These are phyloP conservation scores for Claviceps quebecensis DNA, from an alignment of 2,329 filamentous ascomycete species.

Conservation along the genomic window DNA sequence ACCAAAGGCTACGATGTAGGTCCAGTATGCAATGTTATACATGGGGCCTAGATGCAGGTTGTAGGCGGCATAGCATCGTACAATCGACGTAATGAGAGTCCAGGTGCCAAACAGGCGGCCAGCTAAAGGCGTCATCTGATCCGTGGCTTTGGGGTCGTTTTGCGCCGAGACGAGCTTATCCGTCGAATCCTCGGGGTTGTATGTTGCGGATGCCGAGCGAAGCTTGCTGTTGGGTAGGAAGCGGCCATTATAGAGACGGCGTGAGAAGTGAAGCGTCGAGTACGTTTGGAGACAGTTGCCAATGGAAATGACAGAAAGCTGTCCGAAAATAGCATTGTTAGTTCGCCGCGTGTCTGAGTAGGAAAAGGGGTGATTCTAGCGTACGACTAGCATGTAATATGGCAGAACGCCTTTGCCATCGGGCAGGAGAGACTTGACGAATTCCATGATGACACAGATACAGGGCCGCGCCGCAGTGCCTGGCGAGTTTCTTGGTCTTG, in stretches of 20 bases:
- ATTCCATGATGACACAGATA: slow-evolving; percentile 25
- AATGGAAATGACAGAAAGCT: slow-evolving; percentile 74
- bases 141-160: slow-evolving; percentile 32
- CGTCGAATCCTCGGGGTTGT: slow-evolving; percentile 38
- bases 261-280: slow-evolving; percentile 62
- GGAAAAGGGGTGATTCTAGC: slow-evolving; percentile 10
- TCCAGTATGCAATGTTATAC: slow-evolving; percentile 72
- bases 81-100: slow-evolving; percentile 64
- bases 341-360: neutral
- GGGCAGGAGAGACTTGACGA: slow-evolving; percentile 30
- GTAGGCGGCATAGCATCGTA: slow-evolving; percentile 75
- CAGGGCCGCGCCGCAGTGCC: neutral
- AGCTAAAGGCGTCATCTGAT: slow-evolving; percentile 60
- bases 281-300: slow-evolving; percentile 81
- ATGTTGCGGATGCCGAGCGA: slow-evolving; percentile 23
- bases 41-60: slow-evolving; percentile 57
- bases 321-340: neutral
- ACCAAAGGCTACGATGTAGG: slow-evolving; percentile 60
- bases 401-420: slow-evolving; percentile 39
- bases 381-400: slow-evolving; percentile 44
- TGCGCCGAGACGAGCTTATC: slow-evolving; percentile 34
- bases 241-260: slow-evolving; percentile 68
- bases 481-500: neutral
- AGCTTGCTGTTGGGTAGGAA: slow-evolving; percentile 39
- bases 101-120: slow-evolving; percentile 77